phyloP scores from a whole-genome alignment of 2,329 filamentous ascomycete species.

The Lojkania enalia region DNA sequence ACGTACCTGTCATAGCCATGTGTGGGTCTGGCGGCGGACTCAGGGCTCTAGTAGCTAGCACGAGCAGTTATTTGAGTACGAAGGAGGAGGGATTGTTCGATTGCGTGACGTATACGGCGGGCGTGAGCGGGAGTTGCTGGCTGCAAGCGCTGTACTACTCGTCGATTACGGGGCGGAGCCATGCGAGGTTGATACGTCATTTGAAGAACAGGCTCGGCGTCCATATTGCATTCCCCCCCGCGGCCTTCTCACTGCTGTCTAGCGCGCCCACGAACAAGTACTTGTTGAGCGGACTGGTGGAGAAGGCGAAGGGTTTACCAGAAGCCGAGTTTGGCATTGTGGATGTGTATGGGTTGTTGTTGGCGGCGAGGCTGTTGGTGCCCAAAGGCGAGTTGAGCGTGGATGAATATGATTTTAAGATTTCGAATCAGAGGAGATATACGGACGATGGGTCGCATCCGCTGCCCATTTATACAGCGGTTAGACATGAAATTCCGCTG shows the following conservation, averaged over 20 bases:
- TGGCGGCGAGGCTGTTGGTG: slow-evolving; percentile 82
- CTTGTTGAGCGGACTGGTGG: slow-evolving; percentile 82
- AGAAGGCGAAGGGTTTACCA: slow-evolving; percentile 84
- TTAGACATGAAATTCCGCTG: slow-evolving; percentile 89
- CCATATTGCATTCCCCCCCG: slow-evolving; percentile 90
- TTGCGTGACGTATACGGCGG: slow-evolving; percentile 91
- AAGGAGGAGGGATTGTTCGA: slow-evolving; percentile 89
- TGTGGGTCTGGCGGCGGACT: slow-evolving; percentile 93
- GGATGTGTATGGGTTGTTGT: slow-evolving; percentile 85
- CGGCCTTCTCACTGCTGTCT: slow-evolving; percentile 78
- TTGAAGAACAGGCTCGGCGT: slow-evolving; percentile 81
- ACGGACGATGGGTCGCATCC: slow-evolving; percentile 79
- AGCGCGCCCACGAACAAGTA: slow-evolving; percentile 92
- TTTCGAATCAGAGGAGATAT: slow-evolving; percentile 82
- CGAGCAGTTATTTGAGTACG: slow-evolving; percentile 82
- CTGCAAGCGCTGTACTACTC: slow-evolving; percentile 86
- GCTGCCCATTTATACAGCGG: slow-evolving; percentile 92
- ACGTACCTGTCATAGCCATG: slow-evolving; percentile 90
- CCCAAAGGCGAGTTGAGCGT: slow-evolving; percentile 82
- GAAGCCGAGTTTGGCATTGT: slow-evolving; percentile 85
- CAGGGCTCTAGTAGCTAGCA: slow-evolving; percentile 84
- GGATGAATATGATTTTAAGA: slow-evolving; percentile 78
- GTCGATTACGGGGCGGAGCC: slow-evolving; percentile 69
- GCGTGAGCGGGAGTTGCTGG: slow-evolving; percentile 96
- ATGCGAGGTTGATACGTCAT: slow-evolving; percentile 76